Evolutionary conservation across 768 basidiomycete species (phyloP).

Genomic region (Rhodosporidiobolus sp.): DNA sequence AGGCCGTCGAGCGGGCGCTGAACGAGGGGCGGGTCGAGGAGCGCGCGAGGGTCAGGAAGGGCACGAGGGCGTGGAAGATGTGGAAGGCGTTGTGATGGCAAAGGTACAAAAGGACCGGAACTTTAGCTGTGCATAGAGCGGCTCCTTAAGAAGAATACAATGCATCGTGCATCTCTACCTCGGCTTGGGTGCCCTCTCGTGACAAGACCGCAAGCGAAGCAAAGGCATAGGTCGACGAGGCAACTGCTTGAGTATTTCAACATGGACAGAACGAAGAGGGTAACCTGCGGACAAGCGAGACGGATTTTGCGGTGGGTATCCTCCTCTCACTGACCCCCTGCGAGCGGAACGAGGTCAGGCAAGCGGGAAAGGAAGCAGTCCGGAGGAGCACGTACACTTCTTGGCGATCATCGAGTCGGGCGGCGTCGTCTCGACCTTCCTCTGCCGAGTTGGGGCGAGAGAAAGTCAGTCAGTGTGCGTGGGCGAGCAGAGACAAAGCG

Average conservation of each 20-base stretch:
- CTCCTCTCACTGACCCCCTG: background rate
- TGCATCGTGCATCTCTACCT: too few species aligned
- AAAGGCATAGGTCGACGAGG: too few species aligned
- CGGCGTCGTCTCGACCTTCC: conserved; percentile 69
- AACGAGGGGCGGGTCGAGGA: conserved; percentile 24
- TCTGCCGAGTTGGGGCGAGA: conserved; percentile 36
- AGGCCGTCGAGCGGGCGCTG: conserved; percentile 41
- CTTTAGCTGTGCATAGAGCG: background rate
- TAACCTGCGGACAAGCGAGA: too few species aligned
- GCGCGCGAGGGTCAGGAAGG: conserved; percentile 29
- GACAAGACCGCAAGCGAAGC: too few species aligned
- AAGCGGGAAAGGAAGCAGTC: too few species aligned
- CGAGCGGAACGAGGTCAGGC: background rate
- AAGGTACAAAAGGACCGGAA: background rate
- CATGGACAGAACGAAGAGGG: too few species aligned
- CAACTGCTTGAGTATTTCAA: too few species aligned
- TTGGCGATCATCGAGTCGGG: conserved; percentile 54
- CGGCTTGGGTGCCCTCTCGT: too few species aligned
- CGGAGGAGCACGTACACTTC: conserved; percentile 11
- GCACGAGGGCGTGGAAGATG: conserved; percentile 20
- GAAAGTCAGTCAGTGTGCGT: background rate
- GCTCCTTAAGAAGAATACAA: too few species aligned
- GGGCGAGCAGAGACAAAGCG: too few species aligned
- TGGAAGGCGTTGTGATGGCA: conserved; percentile 12
- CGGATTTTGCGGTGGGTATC: too few species aligned